Conservation (phyloP, 1,139 yeast species). For the Sugiyamaella paludigena region DNA sequence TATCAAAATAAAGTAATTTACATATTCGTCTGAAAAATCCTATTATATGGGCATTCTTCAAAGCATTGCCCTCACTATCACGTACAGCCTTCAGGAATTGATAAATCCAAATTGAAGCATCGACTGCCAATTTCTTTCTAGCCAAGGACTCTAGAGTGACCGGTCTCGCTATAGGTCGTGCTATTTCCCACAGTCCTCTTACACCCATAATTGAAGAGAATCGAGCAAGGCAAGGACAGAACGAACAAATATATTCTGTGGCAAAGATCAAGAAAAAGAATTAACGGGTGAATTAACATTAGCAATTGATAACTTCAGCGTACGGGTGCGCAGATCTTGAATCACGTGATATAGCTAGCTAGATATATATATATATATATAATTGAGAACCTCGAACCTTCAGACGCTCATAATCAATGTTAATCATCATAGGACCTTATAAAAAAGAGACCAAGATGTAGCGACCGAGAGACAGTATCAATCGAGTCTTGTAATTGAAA, state of each 20-base stretch:
- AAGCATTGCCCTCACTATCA: constrained; percentile 75
- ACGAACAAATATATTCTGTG: background rate
- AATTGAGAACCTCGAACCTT: too few relatives aligned
- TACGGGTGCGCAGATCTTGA: too few relatives aligned
- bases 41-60: constrained; percentile 79
- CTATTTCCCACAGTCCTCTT: constrained; percentile 87
- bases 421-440: too few relatives aligned
- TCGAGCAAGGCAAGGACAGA: background rate
- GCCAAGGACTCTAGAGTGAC: constrained; percentile 79
- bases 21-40: constrained; percentile 95
- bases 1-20: constrained; percentile 83
- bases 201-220: constrained; percentile 71
- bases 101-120: constrained; percentile 98
- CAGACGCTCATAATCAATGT: too few relatives aligned
- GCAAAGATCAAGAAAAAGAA: background rate
- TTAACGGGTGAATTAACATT: too few relatives aligned
- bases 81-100: constrained; percentile 95
- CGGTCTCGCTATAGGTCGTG: constrained; percentile 88
- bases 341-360: too few relatives aligned
- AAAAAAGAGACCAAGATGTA: too few relatives aligned
- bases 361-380: too few relatives aligned
- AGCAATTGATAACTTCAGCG: background rate
- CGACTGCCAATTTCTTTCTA: constrained; percentile 82
- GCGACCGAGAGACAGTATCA: too few relatives aligned
- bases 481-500: too few relatives aligned